Conservation (phyloP, 805 yeast species). For the Diddensiella transvaalensis region DNA sequence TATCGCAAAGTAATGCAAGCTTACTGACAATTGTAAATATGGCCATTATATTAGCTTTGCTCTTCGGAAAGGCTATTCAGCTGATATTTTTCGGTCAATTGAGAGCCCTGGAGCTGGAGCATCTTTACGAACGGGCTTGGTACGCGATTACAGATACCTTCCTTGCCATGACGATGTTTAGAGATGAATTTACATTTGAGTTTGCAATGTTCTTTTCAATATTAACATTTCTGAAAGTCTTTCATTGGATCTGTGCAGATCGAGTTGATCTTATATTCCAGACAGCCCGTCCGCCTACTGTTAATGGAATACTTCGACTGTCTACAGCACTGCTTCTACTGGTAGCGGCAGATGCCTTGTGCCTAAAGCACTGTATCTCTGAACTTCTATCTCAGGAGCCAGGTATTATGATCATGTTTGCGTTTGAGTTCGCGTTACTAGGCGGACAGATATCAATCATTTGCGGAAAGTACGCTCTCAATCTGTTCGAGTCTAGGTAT, state of each 20-base stretch:
- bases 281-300: conserved; percentile 35
- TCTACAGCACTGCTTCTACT: conserved; percentile 45
- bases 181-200: conserved; percentile 44
- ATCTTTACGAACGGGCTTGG: conserved; percentile 62
- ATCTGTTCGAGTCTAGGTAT: conserved; percentile 54
- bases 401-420: conserved; percentile 55
- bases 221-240: conserved; percentile 55
- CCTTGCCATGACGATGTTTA: conserved; percentile 52
- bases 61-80: conserved; percentile 21
- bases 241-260: conserved; percentile 70
- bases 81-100: conserved; percentile 60
- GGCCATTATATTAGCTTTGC: conserved; percentile 20
- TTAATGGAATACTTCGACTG: conserved; percentile 39
- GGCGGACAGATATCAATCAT: conserved; percentile 48
- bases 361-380: conserved; percentile 50
- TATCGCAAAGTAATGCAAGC: conserved; percentile 49
- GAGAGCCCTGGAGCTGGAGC: conserved; percentile 72
- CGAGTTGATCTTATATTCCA: conserved; percentile 50
- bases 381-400: conserved; percentile 27
- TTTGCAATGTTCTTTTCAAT: conserved; percentile 41
- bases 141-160: conserved; percentile 57
- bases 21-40: conserved; percentile 40
- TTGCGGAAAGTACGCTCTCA: conserved; percentile 47
- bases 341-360: conserved; percentile 46
- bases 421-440: conserved; percentile 70